phyloP scores from a whole-genome alignment of 768 basidiomycete species.

The Cyclocybe cylindracea region DNA sequence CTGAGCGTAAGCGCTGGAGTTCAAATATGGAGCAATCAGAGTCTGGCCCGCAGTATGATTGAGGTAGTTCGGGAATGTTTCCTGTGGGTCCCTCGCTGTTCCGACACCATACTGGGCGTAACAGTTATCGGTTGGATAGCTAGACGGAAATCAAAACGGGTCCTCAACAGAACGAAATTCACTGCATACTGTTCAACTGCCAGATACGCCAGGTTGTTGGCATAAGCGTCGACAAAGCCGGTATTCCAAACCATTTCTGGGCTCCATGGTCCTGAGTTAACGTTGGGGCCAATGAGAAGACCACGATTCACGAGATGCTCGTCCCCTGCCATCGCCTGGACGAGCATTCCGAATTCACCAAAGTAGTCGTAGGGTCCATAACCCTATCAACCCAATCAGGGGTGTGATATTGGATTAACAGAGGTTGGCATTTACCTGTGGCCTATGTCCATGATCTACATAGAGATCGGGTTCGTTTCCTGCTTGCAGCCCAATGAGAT shows the following conservation, averaged over 20 bases:
- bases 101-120: conserved; percentile 49
- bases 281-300: conserved; percentile 59
- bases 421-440: conserved; percentile 13
- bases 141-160: conserved; percentile 28
- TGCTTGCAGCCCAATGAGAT: conserved; percentile 67
- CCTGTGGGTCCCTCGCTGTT: conserved; percentile 41
- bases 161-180: conserved; percentile 10
- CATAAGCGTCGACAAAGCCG: conserved; percentile 48
- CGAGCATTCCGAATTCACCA: conserved; percentile 52
- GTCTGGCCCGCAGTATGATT: conserved; percentile 55
- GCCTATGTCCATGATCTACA: conserved; percentile 39
- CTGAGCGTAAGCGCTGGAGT: conserved; percentile 46
- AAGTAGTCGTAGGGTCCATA: conserved; percentile 52
- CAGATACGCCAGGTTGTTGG: conserved; percentile 40
- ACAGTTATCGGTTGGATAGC: conserved; percentile 67
- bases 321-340: conserved; percentile 44
- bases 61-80: conserved; percentile 59
- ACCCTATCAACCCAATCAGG: conserved; percentile 1
- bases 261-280: conserved; percentile 53
- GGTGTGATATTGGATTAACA: not conserved
- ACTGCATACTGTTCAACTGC: conserved; percentile 56
- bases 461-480: conserved; percentile 72
- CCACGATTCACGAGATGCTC: conserved; percentile 32
- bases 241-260: conserved; percentile 56
- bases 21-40: conserved; percentile 54